Percentiles rank a stretch among this genome's conserved stretches.
These are phyloP conservation scores for Fragaria iinumae DNA, from an alignment of 306 rosid species.

Conservation along the genomic window DNA sequence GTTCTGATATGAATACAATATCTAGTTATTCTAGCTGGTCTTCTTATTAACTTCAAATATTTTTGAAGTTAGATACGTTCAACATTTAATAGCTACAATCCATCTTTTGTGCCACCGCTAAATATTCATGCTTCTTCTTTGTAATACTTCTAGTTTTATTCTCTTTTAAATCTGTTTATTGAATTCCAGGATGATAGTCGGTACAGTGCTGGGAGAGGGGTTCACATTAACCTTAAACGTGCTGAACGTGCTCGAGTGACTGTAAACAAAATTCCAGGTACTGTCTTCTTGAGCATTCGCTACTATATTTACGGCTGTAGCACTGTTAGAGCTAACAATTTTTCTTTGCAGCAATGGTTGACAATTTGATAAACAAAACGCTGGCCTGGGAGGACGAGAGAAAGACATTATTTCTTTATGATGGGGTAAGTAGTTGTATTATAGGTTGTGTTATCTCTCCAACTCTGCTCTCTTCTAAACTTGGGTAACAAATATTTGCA, in stretches of 20 bases:
- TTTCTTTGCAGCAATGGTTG: constrained; percentile 73
- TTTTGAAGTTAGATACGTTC: neutral
- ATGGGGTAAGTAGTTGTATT: constrained; percentile 68
- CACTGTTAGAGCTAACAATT: constrained; percentile 28
- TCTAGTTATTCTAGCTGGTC: neutral
- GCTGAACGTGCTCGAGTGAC: constrained; percentile 93
- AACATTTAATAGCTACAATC: neutral
- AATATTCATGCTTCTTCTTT: neutral
- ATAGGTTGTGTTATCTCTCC: constrained; percentile 11
- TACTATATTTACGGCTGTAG: constrained; percentile 12
- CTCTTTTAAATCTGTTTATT: neutral
- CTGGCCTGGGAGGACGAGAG: constrained; percentile 84
- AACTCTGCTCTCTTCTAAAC: constrained; percentile 9
- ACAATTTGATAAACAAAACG: constrained; percentile 73
- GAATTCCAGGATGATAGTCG: constrained; percentile 75
- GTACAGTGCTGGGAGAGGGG: constrained; percentile 91
- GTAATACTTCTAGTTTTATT: neutral
- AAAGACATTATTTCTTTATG: constrained; percentile 66
- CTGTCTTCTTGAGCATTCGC: constrained; percentile 15
- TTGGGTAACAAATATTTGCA: constrained; percentile 28
- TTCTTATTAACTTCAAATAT: neutral
- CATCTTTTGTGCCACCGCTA: neutral
- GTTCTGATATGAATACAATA: constrained; percentile 6
- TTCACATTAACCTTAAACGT: constrained; percentile 88
- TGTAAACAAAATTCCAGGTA: constrained; percentile 91